A percentile compares a stretch with the other conserved stretches of the same genome.
Conservation (phyloP, 2,329 filamentous ascomycete genomes). For the Epichloe gansuensis region DNA sequence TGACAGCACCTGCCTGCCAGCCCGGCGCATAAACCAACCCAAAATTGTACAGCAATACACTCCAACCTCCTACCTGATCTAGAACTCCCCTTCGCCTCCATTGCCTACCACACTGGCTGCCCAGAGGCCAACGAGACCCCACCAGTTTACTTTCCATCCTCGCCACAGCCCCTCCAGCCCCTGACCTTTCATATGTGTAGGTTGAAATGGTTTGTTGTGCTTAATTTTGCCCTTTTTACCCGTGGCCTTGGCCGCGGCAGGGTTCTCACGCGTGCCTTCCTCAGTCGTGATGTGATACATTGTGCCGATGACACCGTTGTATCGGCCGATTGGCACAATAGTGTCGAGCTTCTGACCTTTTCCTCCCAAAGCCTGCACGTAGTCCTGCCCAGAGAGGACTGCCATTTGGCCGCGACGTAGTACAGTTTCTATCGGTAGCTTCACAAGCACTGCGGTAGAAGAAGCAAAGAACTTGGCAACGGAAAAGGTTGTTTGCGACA, state of each 20-base stretch:
- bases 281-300: slow-evolving; percentile 78
- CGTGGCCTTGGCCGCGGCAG: slow-evolving; percentile 21
- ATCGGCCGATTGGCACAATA: slow-evolving; percentile 67
- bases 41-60: slow-evolving; percentile 8
- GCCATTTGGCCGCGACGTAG: slow-evolving; percentile 77
- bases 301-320: slow-evolving; percentile 77
- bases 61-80: slow-evolving; percentile 8
- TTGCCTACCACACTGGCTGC: slow-evolving; percentile 50
- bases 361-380: slow-evolving; percentile 35
- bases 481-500: slow-evolving; percentile 71
- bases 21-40: background rate
- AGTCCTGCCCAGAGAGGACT: slow-evolving; percentile 45
- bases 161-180: slow-evolving; percentile 56
- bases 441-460: slow-evolving; percentile 67
- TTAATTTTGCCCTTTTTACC: slow-evolving; percentile 21
- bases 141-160: slow-evolving; percentile 67
- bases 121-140: slow-evolving; percentile 65
- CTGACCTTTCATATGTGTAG: slow-evolving; percentile 44
- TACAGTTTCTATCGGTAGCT: slow-evolving; percentile 84
- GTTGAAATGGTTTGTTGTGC: slow-evolving; percentile 17
- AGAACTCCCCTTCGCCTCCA: slow-evolving; percentile 49
- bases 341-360: slow-evolving; percentile 44
- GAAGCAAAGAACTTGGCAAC: slow-evolving; percentile 72
- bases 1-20: background rate
- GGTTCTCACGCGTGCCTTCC: slow-evolving; percentile 51